phyloP scores from a whole-genome alignment of 176 grass and related monocot species.

The Bonia amplexicaulis region DNA sequence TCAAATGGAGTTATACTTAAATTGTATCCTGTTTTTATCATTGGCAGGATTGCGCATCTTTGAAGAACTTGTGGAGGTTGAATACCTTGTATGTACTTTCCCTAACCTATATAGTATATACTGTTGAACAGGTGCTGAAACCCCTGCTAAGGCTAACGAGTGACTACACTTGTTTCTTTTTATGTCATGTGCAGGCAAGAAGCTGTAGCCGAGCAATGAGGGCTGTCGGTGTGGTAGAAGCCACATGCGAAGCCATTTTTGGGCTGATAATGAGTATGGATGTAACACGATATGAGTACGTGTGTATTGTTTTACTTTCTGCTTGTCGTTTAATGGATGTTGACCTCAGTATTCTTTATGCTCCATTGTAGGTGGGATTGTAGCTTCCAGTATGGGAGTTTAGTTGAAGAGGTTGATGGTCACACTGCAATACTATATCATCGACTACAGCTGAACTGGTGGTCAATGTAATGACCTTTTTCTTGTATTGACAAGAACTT shows the following conservation, averaged over 20 bases:
- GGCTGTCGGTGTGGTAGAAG: constrained; percentile 89
- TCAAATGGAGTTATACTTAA: constrained; percentile 1
- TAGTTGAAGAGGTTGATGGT: constrained; percentile 98
- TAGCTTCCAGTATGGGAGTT: constrained; percentile 91
- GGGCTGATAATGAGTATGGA: constrained; percentile 99
- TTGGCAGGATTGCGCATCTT: constrained; percentile 88
- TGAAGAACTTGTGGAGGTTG: constrained; percentile 79
- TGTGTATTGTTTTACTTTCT: constrained; percentile 17
- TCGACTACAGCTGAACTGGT: constrained; percentile 85
- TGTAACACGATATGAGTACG: constrained; percentile 89
- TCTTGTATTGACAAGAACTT: neutral
- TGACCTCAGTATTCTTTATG: constrained; percentile 28
- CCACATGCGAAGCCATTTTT: constrained; percentile 90
- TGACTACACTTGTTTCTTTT: neutral
- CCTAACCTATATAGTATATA: neutral
- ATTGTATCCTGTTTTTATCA: constrained; percentile 7
- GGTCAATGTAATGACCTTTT: constrained; percentile 57
- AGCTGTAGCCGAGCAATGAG: constrained; percentile 91
- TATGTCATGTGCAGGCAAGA: constrained; percentile 64
- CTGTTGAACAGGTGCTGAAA: constrained; percentile 12
- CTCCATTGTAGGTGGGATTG: constrained; percentile 81
- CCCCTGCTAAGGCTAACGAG: constrained; percentile 17
- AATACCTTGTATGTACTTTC: constrained; percentile 72
- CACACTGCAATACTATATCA: constrained; percentile 92
- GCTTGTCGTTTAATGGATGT: neutral